Conservation (phyloP, 2,329 filamentous ascomycete genomes). For the Neofusicoccum kwambonambiense region DNA sequence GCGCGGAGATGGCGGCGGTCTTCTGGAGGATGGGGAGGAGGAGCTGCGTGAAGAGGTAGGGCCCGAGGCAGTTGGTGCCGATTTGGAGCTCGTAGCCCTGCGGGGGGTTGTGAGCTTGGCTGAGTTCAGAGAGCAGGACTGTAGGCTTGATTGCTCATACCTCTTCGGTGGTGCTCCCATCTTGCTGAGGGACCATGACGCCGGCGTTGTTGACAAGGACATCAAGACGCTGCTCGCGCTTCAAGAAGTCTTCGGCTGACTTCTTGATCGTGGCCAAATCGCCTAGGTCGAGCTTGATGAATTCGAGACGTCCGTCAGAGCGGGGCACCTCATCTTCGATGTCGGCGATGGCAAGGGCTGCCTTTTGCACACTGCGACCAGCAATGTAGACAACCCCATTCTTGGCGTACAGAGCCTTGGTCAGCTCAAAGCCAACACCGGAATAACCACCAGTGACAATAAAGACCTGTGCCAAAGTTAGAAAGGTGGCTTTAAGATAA, state of each 20-base stretch:
- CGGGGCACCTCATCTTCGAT: constrained; percentile 40
- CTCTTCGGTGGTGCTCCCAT: constrained; percentile 22
- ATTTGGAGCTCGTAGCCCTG: constrained; percentile 34
- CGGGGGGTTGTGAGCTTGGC: background rate
- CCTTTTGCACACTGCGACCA: constrained; percentile 49
- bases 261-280: constrained; percentile 44
- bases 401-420: constrained; percentile 53
- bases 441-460: constrained; percentile 53
- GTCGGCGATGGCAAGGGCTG: constrained; percentile 43
- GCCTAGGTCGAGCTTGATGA: constrained; percentile 39
- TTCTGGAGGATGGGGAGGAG: constrained; percentile 36
- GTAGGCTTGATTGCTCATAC: background rate
- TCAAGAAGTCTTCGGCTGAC: constrained; percentile 37
- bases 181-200: constrained; percentile 31
- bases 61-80: constrained; percentile 42
- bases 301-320: constrained; percentile 28
- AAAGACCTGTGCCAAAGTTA: constrained; percentile 36
- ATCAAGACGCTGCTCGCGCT: constrained; percentile 41
- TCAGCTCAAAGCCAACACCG: constrained; percentile 54
- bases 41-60: constrained; percentile 41
- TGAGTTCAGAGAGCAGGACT: background rate
- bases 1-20: constrained; percentile 28
- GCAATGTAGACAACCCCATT: constrained; percentile 59
- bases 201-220: constrained; percentile 42
- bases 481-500: background rate